phyloP scores from a whole-genome alignment of 108 stramenopile species.

The Epithemia pelagica region DNA sequence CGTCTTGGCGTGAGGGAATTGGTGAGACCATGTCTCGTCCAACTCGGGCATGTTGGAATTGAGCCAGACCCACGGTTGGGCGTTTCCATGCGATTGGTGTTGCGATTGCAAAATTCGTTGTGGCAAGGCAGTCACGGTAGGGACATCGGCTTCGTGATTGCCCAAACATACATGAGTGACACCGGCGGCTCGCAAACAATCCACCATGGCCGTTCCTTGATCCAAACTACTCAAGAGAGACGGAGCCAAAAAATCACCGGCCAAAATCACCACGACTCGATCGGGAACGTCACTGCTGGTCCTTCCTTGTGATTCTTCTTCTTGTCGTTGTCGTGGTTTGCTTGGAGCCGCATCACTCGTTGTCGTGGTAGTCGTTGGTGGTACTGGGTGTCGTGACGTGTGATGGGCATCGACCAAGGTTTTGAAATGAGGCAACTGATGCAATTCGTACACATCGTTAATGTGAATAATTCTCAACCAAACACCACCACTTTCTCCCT shows the following conservation, averaged over 20 bases:
- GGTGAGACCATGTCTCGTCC: slow-evolving; percentile 37
- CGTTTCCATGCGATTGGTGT: not conserved
- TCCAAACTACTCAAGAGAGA: slow-evolving; percentile 58
- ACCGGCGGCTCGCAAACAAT: slow-evolving; percentile 37
- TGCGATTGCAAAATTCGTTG: slow-evolving; percentile 7
- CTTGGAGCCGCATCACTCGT: too few relatives aligned
- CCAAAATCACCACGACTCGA: slow-evolving; percentile 31
- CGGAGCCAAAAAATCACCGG: slow-evolving; percentile 69
- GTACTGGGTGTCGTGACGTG: too few relatives aligned
- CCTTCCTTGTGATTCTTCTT: too few relatives aligned
- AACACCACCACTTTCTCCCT: too few relatives aligned
- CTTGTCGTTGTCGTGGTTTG: too few relatives aligned
- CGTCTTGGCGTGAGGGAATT: slow-evolving; percentile 18
- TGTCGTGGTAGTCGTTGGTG: too few relatives aligned
- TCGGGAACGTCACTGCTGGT: slow-evolving; percentile 3
- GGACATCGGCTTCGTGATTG: slow-evolving; percentile 70
- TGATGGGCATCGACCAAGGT: too few relatives aligned
- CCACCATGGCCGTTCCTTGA: slow-evolving; percentile 51
- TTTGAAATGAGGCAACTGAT: too few relatives aligned
- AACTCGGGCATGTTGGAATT: slow-evolving; percentile 44
- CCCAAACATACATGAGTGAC: slow-evolving; percentile 70
- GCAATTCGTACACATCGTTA: too few relatives aligned
- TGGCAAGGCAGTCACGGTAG: slow-evolving; percentile 13
- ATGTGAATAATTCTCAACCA: too few relatives aligned
- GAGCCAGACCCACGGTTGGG: slow-evolving; percentile 13